Base-by-base conservation (phyloP, 495 filamentous ascomycete genomes). In the Penicillium robsamsonii region DNA sequence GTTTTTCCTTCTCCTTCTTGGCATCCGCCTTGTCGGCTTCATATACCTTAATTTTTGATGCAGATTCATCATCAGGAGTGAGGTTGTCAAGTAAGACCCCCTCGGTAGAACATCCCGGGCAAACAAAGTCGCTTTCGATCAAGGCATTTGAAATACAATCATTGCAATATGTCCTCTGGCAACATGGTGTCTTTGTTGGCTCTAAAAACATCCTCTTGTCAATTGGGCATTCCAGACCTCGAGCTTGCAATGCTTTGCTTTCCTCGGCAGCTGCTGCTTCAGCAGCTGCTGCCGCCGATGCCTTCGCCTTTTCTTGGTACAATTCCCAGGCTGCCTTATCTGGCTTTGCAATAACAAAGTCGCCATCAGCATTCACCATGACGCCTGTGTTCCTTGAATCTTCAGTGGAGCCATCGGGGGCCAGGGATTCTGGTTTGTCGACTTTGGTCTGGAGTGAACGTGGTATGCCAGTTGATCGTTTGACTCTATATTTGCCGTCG, bases 121-220 rank as follows among this genome's bases (percentile, higher is more conserved):
- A 98, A 66, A 89, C 79, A 77, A 98, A 91, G 80, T 98, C 94
- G 82, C 87, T 93, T 78, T 97, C 91, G 75, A 96, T 91, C 76
- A 98, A 86, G 65, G 90, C 87, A 84, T 92, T 95, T 64, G 92
- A 92, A 72, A 97, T 96, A 87, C 94, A 98, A 63, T 97, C 91
- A 83, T 91, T 89, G 84, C 94, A 98, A 82, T 93, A 97, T 70
- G 92, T 96, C 81, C 87, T 92, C 71, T 88, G 83, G 79, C 94
- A 98, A 80, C 94, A 98, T 57, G 94, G 95, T 62, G 93, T 97
- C 82, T 96, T 93, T 79, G 91, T 92, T 79, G 94, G 92, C 70
- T 96, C 89, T 85, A 93, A 82, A 77, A 97, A 96, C 79, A 96
- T 85, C 71, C 87, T 90, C 73, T 95, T 93, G 83, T 96, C 92